A percentile compares a stretch with the other conserved stretches of the same genome.
Conservation (phyloP, 2,329 filamentous ascomycete genomes). For the Fusarium mundagurra region DNA sequence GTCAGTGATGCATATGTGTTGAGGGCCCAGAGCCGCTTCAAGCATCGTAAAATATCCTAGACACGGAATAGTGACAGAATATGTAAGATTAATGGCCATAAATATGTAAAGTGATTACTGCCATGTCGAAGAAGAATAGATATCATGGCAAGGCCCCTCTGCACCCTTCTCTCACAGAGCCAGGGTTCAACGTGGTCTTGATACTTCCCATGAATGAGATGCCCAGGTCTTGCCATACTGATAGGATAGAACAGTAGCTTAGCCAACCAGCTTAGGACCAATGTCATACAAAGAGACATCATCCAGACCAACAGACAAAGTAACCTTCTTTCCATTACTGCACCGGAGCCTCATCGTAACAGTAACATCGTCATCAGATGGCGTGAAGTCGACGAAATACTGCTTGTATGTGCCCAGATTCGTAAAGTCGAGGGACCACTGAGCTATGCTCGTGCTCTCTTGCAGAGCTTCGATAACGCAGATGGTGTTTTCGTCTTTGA, state of each 20-base stretch:
- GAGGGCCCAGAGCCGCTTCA: fast-evolving
- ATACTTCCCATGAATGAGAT: background rate
- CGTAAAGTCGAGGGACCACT: background rate
- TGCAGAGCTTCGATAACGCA: background rate
- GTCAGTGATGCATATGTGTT: fast-evolving
- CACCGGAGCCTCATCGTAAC: background rate
- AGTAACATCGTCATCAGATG: background rate
- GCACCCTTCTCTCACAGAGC: fast-evolving
- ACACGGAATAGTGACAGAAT: background rate
- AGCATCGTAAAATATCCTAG: fast-evolving
- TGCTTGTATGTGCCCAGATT: background rate
- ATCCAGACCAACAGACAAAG: background rate
- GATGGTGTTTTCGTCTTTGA: background rate
- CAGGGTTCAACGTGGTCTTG: fast-evolving
- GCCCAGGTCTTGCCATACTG: fast-evolving
- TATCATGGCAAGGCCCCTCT: fast-evolving
- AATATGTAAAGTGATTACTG: fast-evolving
- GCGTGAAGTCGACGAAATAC: background rate
- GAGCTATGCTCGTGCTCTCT: fast-evolving
- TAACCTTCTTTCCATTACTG: fast-evolving
- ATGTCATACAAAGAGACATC: background rate
- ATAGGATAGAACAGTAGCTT: fast-evolving
- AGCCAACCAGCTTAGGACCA: background rate
- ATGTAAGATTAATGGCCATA: background rate
- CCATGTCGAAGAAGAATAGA: background rate